Evolutionary conservation across 2,329 filamentous ascomycete species (phyloP), one percentile per base, ranked within the genome.

Genomic region (Colletotrichum caudatum): DNA sequence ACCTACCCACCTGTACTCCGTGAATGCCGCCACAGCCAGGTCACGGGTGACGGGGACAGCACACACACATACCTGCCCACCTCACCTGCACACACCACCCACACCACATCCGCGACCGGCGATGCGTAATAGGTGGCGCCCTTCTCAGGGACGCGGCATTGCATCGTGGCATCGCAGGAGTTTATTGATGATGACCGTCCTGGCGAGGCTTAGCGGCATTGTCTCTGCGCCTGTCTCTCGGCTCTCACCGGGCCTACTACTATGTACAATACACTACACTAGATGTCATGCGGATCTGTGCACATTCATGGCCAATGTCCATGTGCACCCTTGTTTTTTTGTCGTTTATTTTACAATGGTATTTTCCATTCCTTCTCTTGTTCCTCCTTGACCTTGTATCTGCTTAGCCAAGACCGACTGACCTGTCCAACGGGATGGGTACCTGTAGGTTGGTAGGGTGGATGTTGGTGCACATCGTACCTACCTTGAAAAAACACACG

Each of bases 221-320:
- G 33, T 35, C 35, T 33, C 12, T 37, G n/a, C 46, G 37, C 12
- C 56, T 50, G 29, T 33, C 23, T 66, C 33, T 70, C 67, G 67
- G 67, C 46, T 66, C 63, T 70, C 63, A 56, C 67, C 41, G 57
- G 64, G 51, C 50, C 57, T 63, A 62, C 41, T 29, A n/a, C n/a
- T n/a, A n/a, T n/a, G n/a, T n/a, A 29, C 3, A 29, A 29, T 4
- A 29, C 29, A 29, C 29, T 29, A 29, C 29, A 29, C 29, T 29
- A 57, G 29, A 50, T 61, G 29, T 29, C 29, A 29, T 14, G 37
- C 4, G 3, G 50, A 26, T 50, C 50, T 26, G 57, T 51, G 67
- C 63, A 20, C 61, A 29, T 37, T 9, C 9, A 9, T 35, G 35
- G 9, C 9, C 56, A 44, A 62, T 51, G 44, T 26, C 44, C 46